phyloP scores from a whole-genome alignment of 768 basidiomycete species.

The Hebeloma cylindrosporum region DNA sequence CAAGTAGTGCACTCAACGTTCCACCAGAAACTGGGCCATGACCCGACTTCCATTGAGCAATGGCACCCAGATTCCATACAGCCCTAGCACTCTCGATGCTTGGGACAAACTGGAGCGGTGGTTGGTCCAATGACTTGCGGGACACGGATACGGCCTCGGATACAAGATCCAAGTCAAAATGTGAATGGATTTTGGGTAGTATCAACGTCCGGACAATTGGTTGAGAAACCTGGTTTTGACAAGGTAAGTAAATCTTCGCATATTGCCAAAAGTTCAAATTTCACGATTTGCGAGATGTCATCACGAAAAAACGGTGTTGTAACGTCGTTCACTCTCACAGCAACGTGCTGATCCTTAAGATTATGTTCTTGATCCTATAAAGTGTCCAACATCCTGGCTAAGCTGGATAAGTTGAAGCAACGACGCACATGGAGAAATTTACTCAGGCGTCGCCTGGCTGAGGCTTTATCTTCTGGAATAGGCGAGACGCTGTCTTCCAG shows the following conservation, averaged over 20 bases:
- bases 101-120: constrained; percentile 61
- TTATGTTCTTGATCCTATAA: constrained; percentile 18
- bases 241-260: constrained; percentile 2
- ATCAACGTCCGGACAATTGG: constrained; percentile 62
- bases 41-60: constrained; percentile 67
- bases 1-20: constrained; percentile 62
- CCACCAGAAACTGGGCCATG: constrained; percentile 51
- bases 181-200: constrained; percentile 81
- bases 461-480: constrained; percentile 55
- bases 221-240: constrained; percentile 28
- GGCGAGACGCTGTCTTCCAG: constrained; percentile 86
- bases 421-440: constrained; percentile 53
- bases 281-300: constrained; percentile 59
- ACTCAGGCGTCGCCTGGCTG: constrained; percentile 54
- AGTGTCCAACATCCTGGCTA: background rate
- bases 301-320: constrained; percentile 63
- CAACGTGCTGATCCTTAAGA: constrained; percentile 52
- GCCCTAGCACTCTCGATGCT: constrained; percentile 85
- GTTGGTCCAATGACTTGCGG: constrained; percentile 22
- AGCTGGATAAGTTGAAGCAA: background rate
- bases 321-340: constrained; percentile 70
- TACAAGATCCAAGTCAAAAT: constrained; percentile 62
- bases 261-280: constrained; percentile 21
- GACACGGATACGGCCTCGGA: constrained; percentile 44
- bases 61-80: constrained; percentile 63